These are phyloP conservation scores for Amylocystis lapponica DNA, from an alignment of 768 basidiomycete species.

Conservation along the genomic window DNA sequence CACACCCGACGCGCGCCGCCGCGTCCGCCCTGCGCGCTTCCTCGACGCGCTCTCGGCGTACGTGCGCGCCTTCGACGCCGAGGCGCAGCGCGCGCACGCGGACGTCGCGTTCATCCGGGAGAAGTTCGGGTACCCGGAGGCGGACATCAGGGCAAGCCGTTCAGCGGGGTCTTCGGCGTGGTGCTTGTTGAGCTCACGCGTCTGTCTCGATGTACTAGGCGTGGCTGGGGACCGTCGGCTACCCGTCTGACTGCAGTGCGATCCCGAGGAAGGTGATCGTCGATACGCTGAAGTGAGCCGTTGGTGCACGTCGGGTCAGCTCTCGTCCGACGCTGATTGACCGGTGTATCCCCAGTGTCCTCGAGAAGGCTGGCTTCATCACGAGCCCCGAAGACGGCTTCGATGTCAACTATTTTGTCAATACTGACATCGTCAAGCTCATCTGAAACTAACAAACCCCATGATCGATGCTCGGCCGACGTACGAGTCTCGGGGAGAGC, in stretches of 20 bases:
- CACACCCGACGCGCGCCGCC: constrained; percentile 63
- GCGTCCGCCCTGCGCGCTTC: constrained; percentile 49
- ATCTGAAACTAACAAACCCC: constrained; percentile 23
- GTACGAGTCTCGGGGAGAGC: no score
- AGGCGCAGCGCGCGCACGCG: constrained; percentile 46
- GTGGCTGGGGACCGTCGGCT: constrained; percentile 79
- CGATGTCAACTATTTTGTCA: constrained; percentile 51
- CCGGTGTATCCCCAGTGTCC: constrained; percentile 38
- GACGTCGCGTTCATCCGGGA: constrained; percentile 72
- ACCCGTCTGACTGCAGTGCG: constrained; percentile 57
- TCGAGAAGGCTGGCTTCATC: constrained; percentile 75
- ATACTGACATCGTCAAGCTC: constrained; percentile 46
- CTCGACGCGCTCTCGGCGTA: constrained; percentile 55
- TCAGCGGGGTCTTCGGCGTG: not conserved
- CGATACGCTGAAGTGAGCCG: constrained; percentile 62
- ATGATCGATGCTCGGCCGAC: no score
- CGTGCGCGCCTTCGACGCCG: constrained; percentile 61
- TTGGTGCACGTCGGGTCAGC: not conserved
- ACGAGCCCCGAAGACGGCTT: constrained; percentile 50
- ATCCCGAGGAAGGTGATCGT: constrained; percentile 62
- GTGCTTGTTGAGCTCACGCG: not conserved
- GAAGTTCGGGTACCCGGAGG: constrained; percentile 75
- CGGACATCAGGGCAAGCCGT: constrained; percentile 64
- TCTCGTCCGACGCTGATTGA: not conserved
- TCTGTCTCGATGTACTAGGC: constrained; percentile 38